Evolutionary conservation across 73 alveolate genomes (phyloP).

Genomic region (Uronychia binucleata): DNA sequence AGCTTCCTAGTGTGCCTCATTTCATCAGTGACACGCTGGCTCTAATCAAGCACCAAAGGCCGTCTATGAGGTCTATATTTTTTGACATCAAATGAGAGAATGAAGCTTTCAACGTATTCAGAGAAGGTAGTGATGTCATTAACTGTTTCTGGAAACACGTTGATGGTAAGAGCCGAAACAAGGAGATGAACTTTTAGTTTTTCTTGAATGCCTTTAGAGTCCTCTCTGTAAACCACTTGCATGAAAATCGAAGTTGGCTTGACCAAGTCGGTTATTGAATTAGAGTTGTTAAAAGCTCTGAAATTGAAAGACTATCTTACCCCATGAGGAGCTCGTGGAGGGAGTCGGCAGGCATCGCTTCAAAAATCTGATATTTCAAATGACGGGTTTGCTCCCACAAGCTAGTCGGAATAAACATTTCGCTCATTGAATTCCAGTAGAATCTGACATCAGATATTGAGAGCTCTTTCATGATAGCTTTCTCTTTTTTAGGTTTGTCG

Average conservation of each 20-base stretch:
- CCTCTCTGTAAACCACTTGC: conserved; percentile 6
- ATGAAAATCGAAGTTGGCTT: conserved; percentile 11
- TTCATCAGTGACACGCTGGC: background rate
- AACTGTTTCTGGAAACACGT: conserved; percentile 13
- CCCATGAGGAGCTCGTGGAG: conserved; percentile 38
- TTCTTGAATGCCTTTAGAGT: background rate
- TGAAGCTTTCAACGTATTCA: conserved; percentile 31
- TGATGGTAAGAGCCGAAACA: conserved; percentile 8
- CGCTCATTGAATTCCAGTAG: conserved; percentile 73
- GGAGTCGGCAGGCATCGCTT: conserved; percentile 66
- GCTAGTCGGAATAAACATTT: conserved; percentile 65
- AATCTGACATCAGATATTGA: conserved; percentile 22
- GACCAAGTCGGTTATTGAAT: background rate
- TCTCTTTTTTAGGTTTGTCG: conserved; percentile 14
- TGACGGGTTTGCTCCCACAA: conserved; percentile 68
- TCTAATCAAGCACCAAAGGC: conserved; percentile 10
- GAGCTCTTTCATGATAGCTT: conserved; percentile 33
- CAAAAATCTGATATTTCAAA: conserved; percentile 58
- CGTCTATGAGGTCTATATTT: conserved; percentile 43
- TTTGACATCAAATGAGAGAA: conserved; percentile 39
- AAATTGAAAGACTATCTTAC: conserved; percentile 10
- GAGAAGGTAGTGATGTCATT: conserved; percentile 22
- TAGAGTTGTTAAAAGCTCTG: conserved; percentile 21
- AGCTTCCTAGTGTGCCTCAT: conserved; percentile 19
- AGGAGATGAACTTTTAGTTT: background rate